A percentile compares a stretch with the other conserved stretches of the same genome.
These are phyloP conservation scores for Aspergillus caelatus DNA, from an alignment of 2,329 filamentous ascomycete species.

Conservation along the genomic window DNA sequence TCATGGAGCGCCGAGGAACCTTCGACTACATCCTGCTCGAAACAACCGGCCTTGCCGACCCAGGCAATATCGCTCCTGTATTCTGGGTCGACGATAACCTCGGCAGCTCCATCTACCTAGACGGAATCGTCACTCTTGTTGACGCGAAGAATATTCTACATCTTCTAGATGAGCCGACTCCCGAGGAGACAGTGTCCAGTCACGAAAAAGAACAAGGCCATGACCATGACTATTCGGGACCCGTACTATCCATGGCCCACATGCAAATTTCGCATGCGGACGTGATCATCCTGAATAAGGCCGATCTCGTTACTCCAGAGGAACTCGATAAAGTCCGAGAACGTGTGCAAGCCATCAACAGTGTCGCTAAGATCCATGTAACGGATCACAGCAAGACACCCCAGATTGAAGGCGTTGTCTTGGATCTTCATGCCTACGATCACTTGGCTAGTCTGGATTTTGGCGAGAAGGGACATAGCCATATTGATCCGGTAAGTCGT, in stretches of 20 bases:
- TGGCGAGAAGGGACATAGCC: slow-evolving; percentile 77
- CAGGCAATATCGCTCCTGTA: slow-evolving; percentile 89
- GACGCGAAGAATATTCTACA: slow-evolving; percentile 90
- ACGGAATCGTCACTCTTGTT: slow-evolving; percentile 93
- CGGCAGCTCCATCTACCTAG: slow-evolving; percentile 92
- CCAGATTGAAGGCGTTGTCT: slow-evolving; percentile 77
- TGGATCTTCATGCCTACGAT: slow-evolving; percentile 93
- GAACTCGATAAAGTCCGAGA: slow-evolving; percentile 71
- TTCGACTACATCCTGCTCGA: slow-evolving; percentile 98
- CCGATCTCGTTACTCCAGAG: slow-evolving; percentile 73
- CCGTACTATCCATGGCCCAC: slow-evolving; percentile 86
- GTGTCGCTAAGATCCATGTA: slow-evolving; percentile 78
- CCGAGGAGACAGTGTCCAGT: slow-evolving; percentile 40
- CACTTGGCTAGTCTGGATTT: slow-evolving; percentile 74
- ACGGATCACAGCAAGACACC: slow-evolving; percentile 81
- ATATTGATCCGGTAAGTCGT: slow-evolving; percentile 76
- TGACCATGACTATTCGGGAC: slow-evolving; percentile 52
- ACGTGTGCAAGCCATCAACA: slow-evolving; percentile 83
- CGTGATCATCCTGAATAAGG: slow-evolving; percentile 92
- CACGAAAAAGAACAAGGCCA: slow-evolving; percentile 52
- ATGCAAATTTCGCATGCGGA: slow-evolving; percentile 97
- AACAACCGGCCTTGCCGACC: slow-evolving; percentile 92
- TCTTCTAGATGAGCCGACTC: slow-evolving; percentile 70
- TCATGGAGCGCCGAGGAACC: slow-evolving; percentile 90
- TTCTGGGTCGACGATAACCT: slow-evolving; percentile 98